phyloP scores from a whole-genome alignment of 306 rosid genomes.

The Styphnolobium japonicum region DNA sequence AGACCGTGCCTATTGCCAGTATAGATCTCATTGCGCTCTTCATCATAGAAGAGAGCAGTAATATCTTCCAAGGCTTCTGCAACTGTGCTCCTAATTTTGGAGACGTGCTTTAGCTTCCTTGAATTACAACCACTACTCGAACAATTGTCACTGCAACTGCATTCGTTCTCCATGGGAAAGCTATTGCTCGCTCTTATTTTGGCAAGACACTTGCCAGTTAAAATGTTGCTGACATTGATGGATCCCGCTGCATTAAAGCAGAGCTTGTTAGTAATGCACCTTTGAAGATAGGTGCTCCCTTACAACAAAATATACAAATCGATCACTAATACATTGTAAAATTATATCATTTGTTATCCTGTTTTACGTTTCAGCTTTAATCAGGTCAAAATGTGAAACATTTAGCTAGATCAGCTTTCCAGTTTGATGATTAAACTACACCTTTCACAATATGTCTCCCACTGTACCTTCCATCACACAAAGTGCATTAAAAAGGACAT shows the following conservation, averaged over 20 bases:
- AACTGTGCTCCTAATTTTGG: constrained; percentile 71
- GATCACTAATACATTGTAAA: neutral
- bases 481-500: neutral
- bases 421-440: constrained; percentile 6
- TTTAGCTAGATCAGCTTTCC: neutral
- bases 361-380: neutral
- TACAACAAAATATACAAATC: neutral
- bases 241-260: constrained; percentile 74
- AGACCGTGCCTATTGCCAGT: constrained; percentile 87
- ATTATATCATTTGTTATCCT: neutral
- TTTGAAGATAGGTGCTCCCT: neutral
- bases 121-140: constrained; percentile 38
- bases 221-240: constrained; percentile 87
- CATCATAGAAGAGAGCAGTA: constrained; percentile 93
- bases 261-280: neutral
- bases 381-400: neutral
- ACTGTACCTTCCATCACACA: neutral
- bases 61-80: constrained; percentile 95
- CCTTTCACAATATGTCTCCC: neutral
- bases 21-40: constrained; percentile 90
- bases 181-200: constrained; percentile 69
- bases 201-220: constrained; percentile 93
- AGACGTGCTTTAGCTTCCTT: constrained; percentile 39
- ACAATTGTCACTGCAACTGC: constrained; percentile 43
- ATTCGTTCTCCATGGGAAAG: constrained; percentile 41